Evolutionary conservation across 1,284 basidiomycete genomes (phyloP), one percentile per base, ranked within the genome.

Genomic region (Naganishia liquefaciens): DNA sequence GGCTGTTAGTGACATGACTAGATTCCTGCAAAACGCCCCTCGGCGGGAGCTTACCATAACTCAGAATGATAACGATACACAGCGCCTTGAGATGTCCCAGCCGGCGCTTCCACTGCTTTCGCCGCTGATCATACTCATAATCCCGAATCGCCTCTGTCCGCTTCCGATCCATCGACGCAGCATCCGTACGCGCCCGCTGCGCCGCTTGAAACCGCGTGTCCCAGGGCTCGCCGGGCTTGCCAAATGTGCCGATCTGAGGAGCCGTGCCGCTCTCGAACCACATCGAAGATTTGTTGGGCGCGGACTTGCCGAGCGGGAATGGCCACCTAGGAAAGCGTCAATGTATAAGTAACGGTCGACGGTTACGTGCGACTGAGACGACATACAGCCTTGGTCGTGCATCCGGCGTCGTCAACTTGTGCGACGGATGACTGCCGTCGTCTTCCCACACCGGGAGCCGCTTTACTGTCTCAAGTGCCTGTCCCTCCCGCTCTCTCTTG

Each of bases 101-200:
- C 54, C 67, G 43, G 33, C 67, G 43, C 54, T 63, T 64, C 67
- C 67, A 68, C 50, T 68, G 67, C 51, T 65, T 65, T 27, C 67
- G 15, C 17, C 67, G 23, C 15, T 64, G 51, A 44, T 54, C 63
- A 39, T 57, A 68, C 40, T 68, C 67, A 33, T 62, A 68, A 43
- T 62, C 54, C 30, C 67, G 23, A 46, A 68, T 64, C 13, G 63
- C 67, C 43, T 62, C 60, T 17, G 37, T 42, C 7, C 63, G 63
- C 40, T 61, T 54, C 43, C 21, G 33, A 42, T 68, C 42, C 40
- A 63, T 33, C 43, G 49, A 46, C 2, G n/a, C 43, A 3, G 46
- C 58, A 27, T 61, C 33, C 5, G 43, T 17, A 33, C 58, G 58
- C 13, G 64, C 37, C 30, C 40, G 27, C 21, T 62, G 58, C 5